Conservation (phyloP, 805 yeast genomes). For the Saccharomycopsis malanga region DNA sequence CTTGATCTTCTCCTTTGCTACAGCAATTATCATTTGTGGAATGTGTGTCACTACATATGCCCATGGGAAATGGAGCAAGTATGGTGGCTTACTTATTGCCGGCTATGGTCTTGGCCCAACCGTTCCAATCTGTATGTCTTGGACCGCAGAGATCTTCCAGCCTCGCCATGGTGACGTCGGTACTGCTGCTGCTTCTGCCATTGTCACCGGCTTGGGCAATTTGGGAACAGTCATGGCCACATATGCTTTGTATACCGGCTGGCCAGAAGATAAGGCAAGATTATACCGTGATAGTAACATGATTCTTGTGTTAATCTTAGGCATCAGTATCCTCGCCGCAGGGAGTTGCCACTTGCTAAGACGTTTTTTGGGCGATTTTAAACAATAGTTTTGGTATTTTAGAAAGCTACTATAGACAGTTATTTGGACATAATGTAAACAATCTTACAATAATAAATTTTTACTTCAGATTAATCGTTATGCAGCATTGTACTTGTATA, state of each 20-base stretch:
- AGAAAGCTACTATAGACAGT: too few relatives aligned
- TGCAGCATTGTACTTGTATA: too few relatives aligned
- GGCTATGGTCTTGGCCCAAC: constrained; percentile 91
- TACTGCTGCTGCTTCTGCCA: constrained; percentile 72
- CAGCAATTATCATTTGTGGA: constrained; percentile 65
- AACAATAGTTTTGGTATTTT: too few relatives aligned
- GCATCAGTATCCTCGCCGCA: constrained; percentile 57
- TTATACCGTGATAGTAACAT: constrained; percentile 65
- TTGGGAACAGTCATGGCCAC: constrained; percentile 81
- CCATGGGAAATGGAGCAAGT: constrained; percentile 62
- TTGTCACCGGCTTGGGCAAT: constrained; percentile 82
- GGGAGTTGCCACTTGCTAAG: constrained; percentile 21
- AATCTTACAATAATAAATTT: too few relatives aligned
- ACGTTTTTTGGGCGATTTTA: constrained; percentile 12
- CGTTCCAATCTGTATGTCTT: constrained; percentile 81
- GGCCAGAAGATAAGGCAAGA: constrained; percentile 70
- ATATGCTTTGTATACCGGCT: constrained; percentile 77
- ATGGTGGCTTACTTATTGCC: constrained; percentile 72
- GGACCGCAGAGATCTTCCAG: constrained; percentile 70
- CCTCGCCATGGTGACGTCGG: constrained; percentile 77
- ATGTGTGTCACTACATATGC: constrained; percentile 73
- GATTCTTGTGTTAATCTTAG: constrained; percentile 76
- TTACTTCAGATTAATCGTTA: too few relatives aligned
- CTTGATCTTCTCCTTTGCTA: constrained; percentile 52
- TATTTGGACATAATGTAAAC: too few relatives aligned